phyloP scores from a whole-genome alignment of 2,329 filamentous ascomycete species.

The Diaporthe vexans region DNA sequence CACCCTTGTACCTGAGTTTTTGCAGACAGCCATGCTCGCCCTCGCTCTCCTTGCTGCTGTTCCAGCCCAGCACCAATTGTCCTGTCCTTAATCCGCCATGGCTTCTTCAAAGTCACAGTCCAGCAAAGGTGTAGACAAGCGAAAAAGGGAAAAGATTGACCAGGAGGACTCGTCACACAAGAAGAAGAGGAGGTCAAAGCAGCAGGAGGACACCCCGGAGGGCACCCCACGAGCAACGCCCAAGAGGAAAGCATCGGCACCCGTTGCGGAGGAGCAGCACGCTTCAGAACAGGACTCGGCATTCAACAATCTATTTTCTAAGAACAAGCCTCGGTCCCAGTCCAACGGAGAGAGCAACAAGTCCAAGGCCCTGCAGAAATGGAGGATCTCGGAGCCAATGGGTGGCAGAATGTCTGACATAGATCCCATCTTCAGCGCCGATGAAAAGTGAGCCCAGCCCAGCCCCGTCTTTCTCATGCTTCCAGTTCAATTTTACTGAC shows the following conservation, averaged over 20 bases:
- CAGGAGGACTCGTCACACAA: slow-evolving; percentile 42
- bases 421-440: slow-evolving; percentile 72
- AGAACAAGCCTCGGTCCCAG: neutral
- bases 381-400: slow-evolving; percentile 75
- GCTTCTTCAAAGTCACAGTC: slow-evolving; percentile 41
- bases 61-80: slow-evolving; percentile 28
- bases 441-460: slow-evolving; percentile 68
- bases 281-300: neutral
- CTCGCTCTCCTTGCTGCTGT: slow-evolving; percentile 4
- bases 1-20: slow-evolving; percentile 37
- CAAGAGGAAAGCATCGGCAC: slow-evolving; percentile 31
- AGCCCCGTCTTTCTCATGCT: slow-evolving; percentile 46
- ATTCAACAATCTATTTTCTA: slow-evolving; percentile 17
- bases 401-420: slow-evolving; percentile 76
- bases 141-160: slow-evolving; percentile 43
- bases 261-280: slow-evolving; percentile 40
- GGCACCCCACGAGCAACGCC: slow-evolving; percentile 31
- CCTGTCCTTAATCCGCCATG: slow-evolving; percentile 34
- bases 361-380: slow-evolving; percentile 49
- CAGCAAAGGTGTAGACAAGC: slow-evolving; percentile 40
- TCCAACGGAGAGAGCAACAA: slow-evolving; percentile 12
- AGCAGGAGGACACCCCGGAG: slow-evolving; percentile 34
- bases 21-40: slow-evolving; percentile 44
- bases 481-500: slow-evolving; percentile 45
- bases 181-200: slow-evolving; percentile 42